Percentiles rank a stretch among this genome's conserved stretches.
phyloP scores from a whole-genome alignment of 768 basidiomycete species.

The Hericium coralloides region DNA sequence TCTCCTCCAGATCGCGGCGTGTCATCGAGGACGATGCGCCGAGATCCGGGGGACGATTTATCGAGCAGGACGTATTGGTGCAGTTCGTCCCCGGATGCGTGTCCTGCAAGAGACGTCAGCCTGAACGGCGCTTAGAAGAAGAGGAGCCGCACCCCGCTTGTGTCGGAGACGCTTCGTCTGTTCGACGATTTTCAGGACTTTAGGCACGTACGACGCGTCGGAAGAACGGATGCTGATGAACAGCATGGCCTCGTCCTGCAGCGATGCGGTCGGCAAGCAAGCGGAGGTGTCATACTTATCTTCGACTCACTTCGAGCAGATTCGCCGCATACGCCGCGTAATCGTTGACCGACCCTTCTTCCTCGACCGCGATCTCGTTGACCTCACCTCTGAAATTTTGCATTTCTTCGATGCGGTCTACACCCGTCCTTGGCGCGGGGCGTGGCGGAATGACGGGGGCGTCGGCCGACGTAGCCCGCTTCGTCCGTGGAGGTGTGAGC shows the following conservation, averaged over 20 bases:
- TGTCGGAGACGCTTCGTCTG: slow-evolving; percentile 69
- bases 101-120: slow-evolving; percentile 1
- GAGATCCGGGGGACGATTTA: slow-evolving; percentile 31
- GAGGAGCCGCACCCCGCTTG: slow-evolving; percentile 48
- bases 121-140: not conserved
- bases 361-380: slow-evolving; percentile 65
- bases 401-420: slow-evolving; percentile 64
- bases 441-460: slow-evolving; percentile 47
- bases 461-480: slow-evolving; percentile 14
- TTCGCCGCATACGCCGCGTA: slow-evolving; percentile 62
- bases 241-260: slow-evolving; percentile 70
- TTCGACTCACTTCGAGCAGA: slow-evolving; percentile 45
- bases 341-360: slow-evolving; percentile 54
- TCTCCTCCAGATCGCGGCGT: slow-evolving; percentile 24
- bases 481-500: not conserved
- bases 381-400: slow-evolving; percentile 59
- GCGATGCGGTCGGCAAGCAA: not conserved
- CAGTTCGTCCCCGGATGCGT: slow-evolving; percentile 35
- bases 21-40: slow-evolving; percentile 57
- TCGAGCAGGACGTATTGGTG: slow-evolving; percentile 77
- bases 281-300: too few relatives aligned
- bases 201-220: slow-evolving; percentile 56
- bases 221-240: slow-evolving; percentile 68
- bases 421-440: slow-evolving; percentile 47
- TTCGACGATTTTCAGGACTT: slow-evolving; percentile 74